Conservation (phyloP, 2,329 filamentous ascomycete species). For the Pseudopithomyces chartarum region DNA sequence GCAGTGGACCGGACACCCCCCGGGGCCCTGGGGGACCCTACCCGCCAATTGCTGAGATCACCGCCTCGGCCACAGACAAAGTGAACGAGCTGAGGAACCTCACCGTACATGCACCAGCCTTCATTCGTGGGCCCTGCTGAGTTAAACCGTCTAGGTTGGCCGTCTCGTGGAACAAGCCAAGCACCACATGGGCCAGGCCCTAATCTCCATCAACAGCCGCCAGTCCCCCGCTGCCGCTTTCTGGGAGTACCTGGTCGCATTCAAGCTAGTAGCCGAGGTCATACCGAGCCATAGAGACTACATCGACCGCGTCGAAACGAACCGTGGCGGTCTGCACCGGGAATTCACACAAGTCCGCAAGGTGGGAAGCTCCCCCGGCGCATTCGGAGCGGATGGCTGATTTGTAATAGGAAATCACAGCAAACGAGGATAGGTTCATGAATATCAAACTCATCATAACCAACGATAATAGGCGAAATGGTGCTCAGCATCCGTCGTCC, state of each 20-base stretch:
- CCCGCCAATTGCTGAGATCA: conserved; percentile 52
- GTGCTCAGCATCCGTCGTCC: conserved; percentile 49
- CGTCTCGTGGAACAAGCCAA: conserved; percentile 50
- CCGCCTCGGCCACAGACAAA: conserved; percentile 45
- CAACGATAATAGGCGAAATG: conserved; percentile 60
- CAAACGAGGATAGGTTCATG: conserved; percentile 50
- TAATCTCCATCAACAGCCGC: conserved; percentile 51
- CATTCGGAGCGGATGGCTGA: conserved; percentile 11
- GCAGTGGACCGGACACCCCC: conserved; percentile 28
- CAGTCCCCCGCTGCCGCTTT: conserved; percentile 74
- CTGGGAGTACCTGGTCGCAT: conserved; percentile 82
- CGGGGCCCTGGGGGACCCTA: conserved; percentile 27
- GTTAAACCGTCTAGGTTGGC: conserved; percentile 37
- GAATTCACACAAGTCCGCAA: conserved; percentile 52
- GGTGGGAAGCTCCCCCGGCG: conserved; percentile 13
- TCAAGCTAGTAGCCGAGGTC: conserved; percentile 74
- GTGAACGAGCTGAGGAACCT: conserved; percentile 34
- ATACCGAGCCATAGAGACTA: conserved; percentile 80
- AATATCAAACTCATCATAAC: conserved; percentile 57
- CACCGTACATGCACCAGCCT: conserved; percentile 26
- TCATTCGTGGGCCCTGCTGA: conserved; percentile 18
- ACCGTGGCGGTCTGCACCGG: conserved; percentile 55
- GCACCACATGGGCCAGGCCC: conserved; percentile 55
- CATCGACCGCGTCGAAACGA: conserved; percentile 62
- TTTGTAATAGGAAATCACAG: conserved; percentile 34